Evolutionary conservation across 2,329 filamentous ascomycete genomes (phyloP), one percentile per base, ranked within the genome.

Genomic region (Ophiostoma piceae): DNA sequence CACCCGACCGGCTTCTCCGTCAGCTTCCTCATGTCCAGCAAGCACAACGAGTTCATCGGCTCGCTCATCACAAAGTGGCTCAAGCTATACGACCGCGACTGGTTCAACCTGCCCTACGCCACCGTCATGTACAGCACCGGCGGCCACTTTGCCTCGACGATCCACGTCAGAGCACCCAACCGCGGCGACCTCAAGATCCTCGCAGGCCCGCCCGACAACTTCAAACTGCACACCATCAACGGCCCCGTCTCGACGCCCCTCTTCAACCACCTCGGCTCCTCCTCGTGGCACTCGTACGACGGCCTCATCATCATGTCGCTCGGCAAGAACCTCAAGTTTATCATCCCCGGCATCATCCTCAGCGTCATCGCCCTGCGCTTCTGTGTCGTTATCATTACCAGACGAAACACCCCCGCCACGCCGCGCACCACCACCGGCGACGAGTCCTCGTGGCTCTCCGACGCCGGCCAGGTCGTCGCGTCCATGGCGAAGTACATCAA

Each of bases 91-190:
- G 68, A 71, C 62, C 69, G 26, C 35, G 62, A 64, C 32, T 71
- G 69, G 69, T 54, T 71, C 7, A 51, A 64, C 26, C 62, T 71
- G 37, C 69, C 69, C 22, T 71, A 71, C 54, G 67, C 62, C 7
- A 71, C 69, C 26, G 66, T 71, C 64, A 71, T 71, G 69, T 68
- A 60, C 35, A 71, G 69, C 69, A 71, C 69, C 3, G 69, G 69
- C 62, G 68, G 69, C 39, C 69, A 71, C 32, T 71, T 71, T 68
- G 69, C 66, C 7, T 71, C 69, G 67, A 66, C 67, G 6, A 68
- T 71, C 37, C 69, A 71, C 51, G 35, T 39, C 37, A 65, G 68
- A 26, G 37, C 54, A 29, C 22, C 43, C 8, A 29, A 68, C 51
- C 47, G 69, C 11, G 26, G 35, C 35, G 62, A 68, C 32, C 66